phyloP scores from a whole-genome alignment of 1,284 basidiomycete species.

The Leccinum subspadiceum region DNA sequence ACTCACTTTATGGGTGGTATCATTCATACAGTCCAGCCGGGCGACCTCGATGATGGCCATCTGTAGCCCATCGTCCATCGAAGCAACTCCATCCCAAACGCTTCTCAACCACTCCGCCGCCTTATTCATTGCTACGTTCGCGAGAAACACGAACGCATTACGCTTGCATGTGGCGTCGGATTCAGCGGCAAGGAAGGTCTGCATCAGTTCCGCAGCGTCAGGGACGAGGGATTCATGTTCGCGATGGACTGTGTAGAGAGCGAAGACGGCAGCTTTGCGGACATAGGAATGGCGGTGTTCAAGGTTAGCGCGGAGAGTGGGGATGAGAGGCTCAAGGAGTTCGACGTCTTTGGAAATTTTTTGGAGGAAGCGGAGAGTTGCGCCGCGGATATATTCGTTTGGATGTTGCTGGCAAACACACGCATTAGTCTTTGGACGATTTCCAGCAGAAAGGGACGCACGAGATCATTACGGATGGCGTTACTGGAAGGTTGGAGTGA shows the following conservation, averaged over 20 bases:
- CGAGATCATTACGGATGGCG: slow-evolving; percentile 95
- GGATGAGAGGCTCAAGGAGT: slow-evolving; percentile 93
- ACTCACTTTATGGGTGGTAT: slow-evolving; percentile 76
- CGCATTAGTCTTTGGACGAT: slow-evolving; percentile 1
- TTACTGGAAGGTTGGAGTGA: slow-evolving; percentile 56
- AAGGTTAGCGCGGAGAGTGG: slow-evolving; percentile 90
- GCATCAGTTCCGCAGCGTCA: slow-evolving; percentile 95
- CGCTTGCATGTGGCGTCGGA: slow-evolving; percentile 96
- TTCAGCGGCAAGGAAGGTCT: slow-evolving; percentile 97
- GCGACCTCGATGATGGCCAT: slow-evolving; percentile 97
- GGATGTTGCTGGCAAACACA: slow-evolving; percentile 81
- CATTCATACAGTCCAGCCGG: slow-evolving; percentile 84
- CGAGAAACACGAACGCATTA: slow-evolving; percentile 95
- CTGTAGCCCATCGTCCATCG: slow-evolving; percentile 93
- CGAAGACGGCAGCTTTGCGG: slow-evolving; percentile 98
- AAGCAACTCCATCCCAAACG: slow-evolving; percentile 82
- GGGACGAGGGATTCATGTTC: slow-evolving; percentile 94
- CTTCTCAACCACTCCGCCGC: slow-evolving; percentile 91
- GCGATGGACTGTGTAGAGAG: slow-evolving; percentile 92
- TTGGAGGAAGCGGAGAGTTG: slow-evolving; percentile 94
- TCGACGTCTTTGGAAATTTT: slow-evolving; percentile 94
- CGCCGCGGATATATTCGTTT: slow-evolving; percentile 99
- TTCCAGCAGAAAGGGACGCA: slow-evolving; percentile 38
- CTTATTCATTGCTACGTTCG: slow-evolving; percentile 84
- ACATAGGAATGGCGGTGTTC: slow-evolving; percentile 99